Percentiles rank a stretch among this genome's conserved stretches.
phyloP scores from a whole-genome alignment of 768 basidiomycete species.

The Coprinopsis cinerea region DNA sequence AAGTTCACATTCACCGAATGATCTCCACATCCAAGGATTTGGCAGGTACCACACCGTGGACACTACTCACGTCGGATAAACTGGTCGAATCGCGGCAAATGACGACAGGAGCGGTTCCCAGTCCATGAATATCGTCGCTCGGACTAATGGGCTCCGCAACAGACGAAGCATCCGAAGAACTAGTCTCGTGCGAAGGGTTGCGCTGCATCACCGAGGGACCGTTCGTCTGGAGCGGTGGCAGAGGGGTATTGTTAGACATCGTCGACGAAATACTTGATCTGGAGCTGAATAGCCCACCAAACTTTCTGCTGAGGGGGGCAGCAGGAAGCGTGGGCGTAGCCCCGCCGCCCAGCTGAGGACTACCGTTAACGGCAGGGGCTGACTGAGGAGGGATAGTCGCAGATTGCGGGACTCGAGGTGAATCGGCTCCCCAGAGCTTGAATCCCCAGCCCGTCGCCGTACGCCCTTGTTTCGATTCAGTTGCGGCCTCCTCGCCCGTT shows the following conservation, averaged over 20 bases:
- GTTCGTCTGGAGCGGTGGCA: constrained; percentile 25
- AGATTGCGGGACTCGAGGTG: constrained; percentile 19
- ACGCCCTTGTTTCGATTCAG: constrained; percentile 23
- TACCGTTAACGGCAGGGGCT: too few relatives aligned
- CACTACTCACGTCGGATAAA: constrained; percentile 21
- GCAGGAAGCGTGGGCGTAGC: constrained; percentile 5
- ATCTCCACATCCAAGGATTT: constrained; percentile 13
- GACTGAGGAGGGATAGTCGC: too few relatives aligned
- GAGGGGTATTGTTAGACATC: constrained; percentile 8
- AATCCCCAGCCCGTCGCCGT: constrained; percentile 53
- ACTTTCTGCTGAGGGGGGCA: constrained; percentile 52
- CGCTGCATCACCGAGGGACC: constrained; percentile 19
- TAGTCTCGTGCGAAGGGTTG: constrained; percentile 36
- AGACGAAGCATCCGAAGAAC: constrained; percentile 55
- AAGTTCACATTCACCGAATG: constrained; percentile 2
- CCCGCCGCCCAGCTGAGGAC: too few relatives aligned
- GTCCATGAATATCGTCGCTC: constrained; percentile 29
- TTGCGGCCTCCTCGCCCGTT: constrained; percentile 30
- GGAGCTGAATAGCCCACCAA: constrained; percentile 67
- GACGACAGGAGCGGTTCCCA: constrained; percentile 16
- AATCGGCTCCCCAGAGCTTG: constrained; percentile 50
- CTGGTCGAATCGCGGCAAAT: constrained; percentile 22
- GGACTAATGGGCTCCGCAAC: constrained; percentile 57
- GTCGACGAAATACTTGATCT: constrained; percentile 48
- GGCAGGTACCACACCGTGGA: constrained; percentile 4